Conservation (phyloP, 768 basidiomycete genomes). For the Leccinum uliginosum region DNA sequence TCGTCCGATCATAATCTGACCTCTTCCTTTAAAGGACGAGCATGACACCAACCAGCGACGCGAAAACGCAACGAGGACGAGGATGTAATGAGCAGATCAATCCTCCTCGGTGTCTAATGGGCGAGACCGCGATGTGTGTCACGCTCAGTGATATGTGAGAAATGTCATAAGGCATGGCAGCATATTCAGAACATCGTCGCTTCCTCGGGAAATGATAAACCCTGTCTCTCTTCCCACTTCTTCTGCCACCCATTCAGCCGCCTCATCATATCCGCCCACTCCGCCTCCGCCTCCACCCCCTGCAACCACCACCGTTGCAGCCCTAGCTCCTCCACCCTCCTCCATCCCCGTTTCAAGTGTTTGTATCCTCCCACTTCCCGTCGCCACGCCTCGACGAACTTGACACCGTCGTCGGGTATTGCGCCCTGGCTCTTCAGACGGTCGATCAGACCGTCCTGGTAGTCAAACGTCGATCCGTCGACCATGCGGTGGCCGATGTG, state of each 20-base stretch:
- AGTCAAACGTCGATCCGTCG: slow-evolving; percentile 32
- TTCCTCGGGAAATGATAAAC: slow-evolving; percentile 11
- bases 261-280: slow-evolving; percentile 48
- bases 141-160: not conserved
- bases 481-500: slow-evolving; percentile 44
- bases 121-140: too few species aligned
- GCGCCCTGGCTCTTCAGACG: slow-evolving; percentile 20
- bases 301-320: slow-evolving; percentile 40
- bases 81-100: too few species aligned
- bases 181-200: slow-evolving; percentile 2
- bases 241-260: slow-evolving; percentile 46
- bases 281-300: slow-evolving; percentile 46
- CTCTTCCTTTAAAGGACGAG: too few species aligned
- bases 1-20: too few species aligned
- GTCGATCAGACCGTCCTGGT: slow-evolving; percentile 34
- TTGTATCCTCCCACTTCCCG: slow-evolving; percentile 31
- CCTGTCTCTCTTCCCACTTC: slow-evolving; percentile 44
- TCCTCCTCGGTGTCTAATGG: too few species aligned
- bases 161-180: too few species aligned
- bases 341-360: slow-evolving; percentile 41
- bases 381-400: slow-evolving; percentile 50
- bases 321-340: slow-evolving; percentile 40
- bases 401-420: slow-evolving; percentile 39
- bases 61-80: too few species aligned
- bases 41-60: too few species aligned